Base-by-base conservation (phyloP, 768 basidiomycete species). In the Amanita brunnescens region DNA sequence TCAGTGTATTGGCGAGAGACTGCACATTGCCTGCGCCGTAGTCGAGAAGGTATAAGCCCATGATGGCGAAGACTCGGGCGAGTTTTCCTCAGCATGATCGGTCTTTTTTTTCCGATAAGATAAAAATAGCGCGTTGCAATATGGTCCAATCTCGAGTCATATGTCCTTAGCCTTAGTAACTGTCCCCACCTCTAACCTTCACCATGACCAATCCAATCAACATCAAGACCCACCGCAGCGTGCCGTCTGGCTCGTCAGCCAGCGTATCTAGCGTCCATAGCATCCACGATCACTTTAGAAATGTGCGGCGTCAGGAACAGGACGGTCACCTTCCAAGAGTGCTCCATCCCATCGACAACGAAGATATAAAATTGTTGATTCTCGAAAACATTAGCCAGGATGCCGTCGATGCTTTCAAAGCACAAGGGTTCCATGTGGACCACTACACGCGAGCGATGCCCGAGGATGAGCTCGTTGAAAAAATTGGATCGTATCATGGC, bases 21-120 rank as follows among this genome's bases (percentile, higher is more conserved):
- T 85, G 85, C 41, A 92, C 90, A 62, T 93, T 97, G 18, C 94
- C 94, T 47, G 94, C 94, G 65, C 94, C 94, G 64, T 98, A 96
- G 67, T 97, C 95, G 57, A 98, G 85, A 60, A 98, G 80, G 68
- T 83, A 98, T 57, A 96, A 81, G 8, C 63, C 65, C 70, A 70
- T 71, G 43, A 55, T 14, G 16, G n/a, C n/a, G 41, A 12, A 20
- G 29, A 2, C 29, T 21, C 9, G 21, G 10, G 21, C 16, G 10
- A 41, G 18, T 6, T 23, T 39, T 5, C 18, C 38, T n/a, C n/a
- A n/a, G n/a, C n/a, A n/a, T 29, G 26, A 29, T 29, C 26, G 26
- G 26, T 29, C 26, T 4, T 4, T 4, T 4, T n/a, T 29, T 29
- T 29, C 26, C 26, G 26, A 29, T 29, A 29, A 29, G 26, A 29